These are phyloP conservation scores for Cadophora malorum DNA, from an alignment of 2,329 filamentous ascomycete genomes.

Conservation along the genomic window DNA sequence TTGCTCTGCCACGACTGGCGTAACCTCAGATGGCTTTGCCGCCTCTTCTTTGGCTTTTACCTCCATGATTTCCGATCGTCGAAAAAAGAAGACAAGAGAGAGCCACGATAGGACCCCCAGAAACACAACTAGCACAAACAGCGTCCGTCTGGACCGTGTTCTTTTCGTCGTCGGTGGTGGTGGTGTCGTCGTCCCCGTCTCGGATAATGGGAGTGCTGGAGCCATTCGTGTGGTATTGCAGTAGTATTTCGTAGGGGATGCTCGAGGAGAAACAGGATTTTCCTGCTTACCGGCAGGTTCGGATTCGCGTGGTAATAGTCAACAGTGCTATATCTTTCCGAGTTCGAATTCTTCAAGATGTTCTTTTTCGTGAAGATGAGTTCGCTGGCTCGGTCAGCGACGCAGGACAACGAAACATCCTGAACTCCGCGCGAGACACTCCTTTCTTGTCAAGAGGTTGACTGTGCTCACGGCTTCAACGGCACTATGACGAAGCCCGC, in stretches of 20 bases:
- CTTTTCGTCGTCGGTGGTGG: neutral
- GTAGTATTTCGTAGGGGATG: neutral
- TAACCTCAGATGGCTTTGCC: neutral
- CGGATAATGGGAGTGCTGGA: neutral
- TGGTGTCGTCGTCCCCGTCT: neutral
- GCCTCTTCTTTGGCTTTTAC: conserved; percentile 2
- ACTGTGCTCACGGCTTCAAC: neutral
- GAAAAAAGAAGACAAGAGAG: conserved; percentile 4
- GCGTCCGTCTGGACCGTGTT: conserved; percentile 4
- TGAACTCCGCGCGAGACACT: neutral
- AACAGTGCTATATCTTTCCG: neutral
- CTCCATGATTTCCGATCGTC: conserved; percentile 13
- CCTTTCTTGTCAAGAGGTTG: neutral
- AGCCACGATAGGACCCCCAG: conserved; percentile 10
- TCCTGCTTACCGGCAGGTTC: conserved; percentile 1
- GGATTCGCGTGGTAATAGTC: neutral
- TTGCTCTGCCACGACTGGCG: conserved; percentile 18
- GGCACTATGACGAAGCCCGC: conserved; percentile 8
- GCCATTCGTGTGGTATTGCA: neutral
- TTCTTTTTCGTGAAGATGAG: neutral
- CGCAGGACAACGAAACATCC: neutral
- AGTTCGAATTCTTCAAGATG: neutral
- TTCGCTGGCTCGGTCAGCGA: neutral
- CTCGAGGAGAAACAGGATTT: neutral
- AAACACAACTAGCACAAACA: neutral